Evolutionary conservation across 2,329 filamentous ascomycete genomes (phyloP).

Genomic region (Diaporthe citriasiana): DNA sequence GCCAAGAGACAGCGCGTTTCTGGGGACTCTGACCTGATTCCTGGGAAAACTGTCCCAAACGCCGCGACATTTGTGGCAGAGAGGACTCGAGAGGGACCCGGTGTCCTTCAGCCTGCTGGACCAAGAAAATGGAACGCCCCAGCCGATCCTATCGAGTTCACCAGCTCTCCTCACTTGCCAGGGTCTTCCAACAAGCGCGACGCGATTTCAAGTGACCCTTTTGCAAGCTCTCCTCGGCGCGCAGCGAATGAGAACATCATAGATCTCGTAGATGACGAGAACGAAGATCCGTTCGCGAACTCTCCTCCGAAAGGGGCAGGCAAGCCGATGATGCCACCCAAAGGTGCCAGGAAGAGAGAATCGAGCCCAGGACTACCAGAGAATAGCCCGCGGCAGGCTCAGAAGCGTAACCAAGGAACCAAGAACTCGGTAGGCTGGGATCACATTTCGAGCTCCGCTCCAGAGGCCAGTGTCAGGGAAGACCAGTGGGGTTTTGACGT

Average conservation of each 20-base stretch:
- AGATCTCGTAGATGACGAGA: slow-evolving; percentile 23
- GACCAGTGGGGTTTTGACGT: slow-evolving; percentile 39
- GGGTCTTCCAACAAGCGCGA: slow-evolving; percentile 23
- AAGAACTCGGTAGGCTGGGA: slow-evolving; percentile 58
- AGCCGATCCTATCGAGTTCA: slow-evolving; percentile 53
- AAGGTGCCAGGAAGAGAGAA: slow-evolving; percentile 37
- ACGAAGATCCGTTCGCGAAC: slow-evolving; percentile 47
- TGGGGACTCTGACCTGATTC: neutral
- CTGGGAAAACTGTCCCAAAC: neutral
- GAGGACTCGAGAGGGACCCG: neutral
- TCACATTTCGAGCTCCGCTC: slow-evolving; percentile 68
- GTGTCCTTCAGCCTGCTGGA: slow-evolving; percentile 37
- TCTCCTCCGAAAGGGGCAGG: slow-evolving; percentile 40
- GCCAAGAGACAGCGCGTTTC: slow-evolving; percentile 51
- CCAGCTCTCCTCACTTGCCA: slow-evolving; percentile 51
- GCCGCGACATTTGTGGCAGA: neutral
- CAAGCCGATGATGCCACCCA: slow-evolving; percentile 36
- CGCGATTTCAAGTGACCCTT: slow-evolving; percentile 33
- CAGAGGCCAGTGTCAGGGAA: slow-evolving; percentile 50
- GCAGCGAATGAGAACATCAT: slow-evolving; percentile 38
- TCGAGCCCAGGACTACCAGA: slow-evolving; percentile 44
- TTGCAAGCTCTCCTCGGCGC: slow-evolving; percentile 35
- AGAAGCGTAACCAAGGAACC: slow-evolving; percentile 41
- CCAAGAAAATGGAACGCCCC: slow-evolving; percentile 43
- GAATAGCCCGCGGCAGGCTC: slow-evolving; percentile 45